Conservation (phyloP, 768 basidiomycete species). For the Tricholoma flavovirens region DNA sequence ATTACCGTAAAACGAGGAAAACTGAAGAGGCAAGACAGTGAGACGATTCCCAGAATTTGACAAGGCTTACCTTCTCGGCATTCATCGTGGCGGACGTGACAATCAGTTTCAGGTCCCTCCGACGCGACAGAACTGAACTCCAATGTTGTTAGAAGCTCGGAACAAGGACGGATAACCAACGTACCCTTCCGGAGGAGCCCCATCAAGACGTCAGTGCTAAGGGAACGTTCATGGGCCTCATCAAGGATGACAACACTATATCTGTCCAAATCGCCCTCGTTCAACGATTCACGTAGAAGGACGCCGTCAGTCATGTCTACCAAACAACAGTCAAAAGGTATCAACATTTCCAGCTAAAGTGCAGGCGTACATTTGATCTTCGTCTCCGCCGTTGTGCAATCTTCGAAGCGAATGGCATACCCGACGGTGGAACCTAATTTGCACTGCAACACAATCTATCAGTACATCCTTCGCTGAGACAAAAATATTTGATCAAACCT, state of each 20-base stretch:
- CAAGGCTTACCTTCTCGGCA: constrained; percentile 78
- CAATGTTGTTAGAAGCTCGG: constrained; percentile 5
- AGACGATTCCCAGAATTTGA: neutral
- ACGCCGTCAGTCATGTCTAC: constrained; percentile 99
- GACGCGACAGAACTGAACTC: constrained; percentile 67
- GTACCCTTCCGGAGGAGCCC: constrained; percentile 88
- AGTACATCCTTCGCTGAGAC: neutral
- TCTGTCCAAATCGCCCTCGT: constrained; percentile 96
- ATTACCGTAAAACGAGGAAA: constrained; percentile 92
- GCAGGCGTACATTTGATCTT: constrained; percentile 85
- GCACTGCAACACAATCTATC: constrained; percentile 41
- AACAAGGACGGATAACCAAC: constrained; percentile 18
- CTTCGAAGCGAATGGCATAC: constrained; percentile 98
- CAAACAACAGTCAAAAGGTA: neutral
- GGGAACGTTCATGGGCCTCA: constrained; percentile 95
- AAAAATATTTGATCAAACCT: constrained; percentile 43
- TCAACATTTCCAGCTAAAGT: neutral
- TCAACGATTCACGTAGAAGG: constrained; percentile 93
- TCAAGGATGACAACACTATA: constrained; percentile 98
- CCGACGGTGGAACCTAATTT: constrained; percentile 89
- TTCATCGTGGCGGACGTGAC: constrained; percentile 99
- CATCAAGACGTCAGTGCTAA: constrained; percentile 98
- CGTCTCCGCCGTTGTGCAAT: constrained; percentile 90
- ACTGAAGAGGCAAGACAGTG: constrained; percentile 39
- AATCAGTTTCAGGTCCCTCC: constrained; percentile 91